Percentiles rank a stretch among this genome's conserved stretches.
phyloP scores from a whole-genome alignment of 768 basidiomycete genomes.

The Gelatoporia subvermispora region DNA sequence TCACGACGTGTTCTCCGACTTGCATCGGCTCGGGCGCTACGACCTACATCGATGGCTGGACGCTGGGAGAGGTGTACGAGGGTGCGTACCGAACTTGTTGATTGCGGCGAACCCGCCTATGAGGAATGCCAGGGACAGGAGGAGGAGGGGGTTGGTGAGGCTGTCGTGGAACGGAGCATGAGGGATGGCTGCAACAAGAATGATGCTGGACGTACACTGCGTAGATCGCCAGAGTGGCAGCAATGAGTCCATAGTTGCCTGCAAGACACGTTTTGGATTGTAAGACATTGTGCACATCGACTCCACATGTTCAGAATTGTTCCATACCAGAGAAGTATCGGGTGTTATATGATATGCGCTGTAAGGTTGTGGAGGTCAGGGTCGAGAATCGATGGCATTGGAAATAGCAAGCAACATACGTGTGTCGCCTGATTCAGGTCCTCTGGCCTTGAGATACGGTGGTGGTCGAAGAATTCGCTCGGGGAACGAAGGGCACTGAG shows the following conservation, averaged over 20 bases:
- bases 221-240: slow-evolving; percentile 77
- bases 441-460: slow-evolving; percentile 78
- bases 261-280: slow-evolving; percentile 11
- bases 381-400: too few relatives aligned
- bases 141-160: slow-evolving; percentile 75
- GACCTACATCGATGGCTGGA: slow-evolving; percentile 1
- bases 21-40: slow-evolving; percentile 83
- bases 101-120: slow-evolving; percentile 88
- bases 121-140: slow-evolving; percentile 82
- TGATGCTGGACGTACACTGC: slow-evolving; percentile 55
- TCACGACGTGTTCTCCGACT: slow-evolving; percentile 74
- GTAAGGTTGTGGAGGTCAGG: background rate
- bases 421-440: slow-evolving; percentile 77
- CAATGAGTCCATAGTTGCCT: slow-evolving; percentile 86
- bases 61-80: background rate
- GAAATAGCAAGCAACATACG: slow-evolving; percentile 37
- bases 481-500: slow-evolving; percentile 71
- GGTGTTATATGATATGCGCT: slow-evolving; percentile 95
- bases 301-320: background rate
- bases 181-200: background rate
- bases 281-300: background rate
- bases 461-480: slow-evolving; percentile 77
- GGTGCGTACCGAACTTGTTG: slow-evolving; percentile 75
- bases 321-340: slow-evolving; percentile 74
- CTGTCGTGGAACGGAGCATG: slow-evolving; percentile 31